A percentile compares a stretch with the other conserved stretches of the same genome.
Conservation (phyloP, 768 basidiomycete species). For the Panaeolus papilionaceus region DNA sequence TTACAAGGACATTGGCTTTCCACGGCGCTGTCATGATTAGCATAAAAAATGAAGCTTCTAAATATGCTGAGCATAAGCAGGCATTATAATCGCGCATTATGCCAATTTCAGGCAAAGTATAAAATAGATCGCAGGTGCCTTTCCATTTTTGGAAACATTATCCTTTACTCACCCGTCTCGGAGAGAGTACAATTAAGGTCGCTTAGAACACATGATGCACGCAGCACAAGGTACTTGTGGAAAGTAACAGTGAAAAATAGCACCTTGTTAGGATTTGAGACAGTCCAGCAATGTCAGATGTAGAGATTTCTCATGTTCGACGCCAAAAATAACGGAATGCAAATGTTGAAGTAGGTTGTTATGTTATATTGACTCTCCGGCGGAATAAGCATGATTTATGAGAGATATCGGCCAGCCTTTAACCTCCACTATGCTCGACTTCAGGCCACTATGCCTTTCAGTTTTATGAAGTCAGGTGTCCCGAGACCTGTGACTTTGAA, state of each 20-base stretch:
- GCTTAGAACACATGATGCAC: background rate
- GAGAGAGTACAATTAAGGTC: background rate
- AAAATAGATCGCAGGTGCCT: background rate
- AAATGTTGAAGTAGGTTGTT: background rate
- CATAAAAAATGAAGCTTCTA: conserved; percentile 5
- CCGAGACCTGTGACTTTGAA: conserved; percentile 56
- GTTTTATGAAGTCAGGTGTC: conserved; percentile 58
- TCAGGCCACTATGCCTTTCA: conserved; percentile 35
- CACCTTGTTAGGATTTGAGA: background rate
- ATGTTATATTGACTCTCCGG: background rate
- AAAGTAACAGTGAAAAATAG: background rate
- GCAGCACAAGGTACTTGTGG: background rate
- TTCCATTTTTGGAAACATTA: background rate
- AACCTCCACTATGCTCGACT: background rate
- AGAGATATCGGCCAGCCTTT: background rate
- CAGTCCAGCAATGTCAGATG: background rate
- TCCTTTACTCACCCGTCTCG: background rate
- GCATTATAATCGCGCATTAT: background rate
- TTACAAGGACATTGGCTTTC: background rate
- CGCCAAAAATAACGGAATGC: background rate
- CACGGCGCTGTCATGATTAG: background rate
- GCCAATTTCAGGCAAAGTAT: background rate
- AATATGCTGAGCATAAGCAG: background rate
- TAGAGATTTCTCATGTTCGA: background rate
- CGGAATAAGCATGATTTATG: background rate